Base-by-base conservation (phyloP, 2,329 filamentous ascomycete genomes). In the Neofusicoccum ribis region DNA sequence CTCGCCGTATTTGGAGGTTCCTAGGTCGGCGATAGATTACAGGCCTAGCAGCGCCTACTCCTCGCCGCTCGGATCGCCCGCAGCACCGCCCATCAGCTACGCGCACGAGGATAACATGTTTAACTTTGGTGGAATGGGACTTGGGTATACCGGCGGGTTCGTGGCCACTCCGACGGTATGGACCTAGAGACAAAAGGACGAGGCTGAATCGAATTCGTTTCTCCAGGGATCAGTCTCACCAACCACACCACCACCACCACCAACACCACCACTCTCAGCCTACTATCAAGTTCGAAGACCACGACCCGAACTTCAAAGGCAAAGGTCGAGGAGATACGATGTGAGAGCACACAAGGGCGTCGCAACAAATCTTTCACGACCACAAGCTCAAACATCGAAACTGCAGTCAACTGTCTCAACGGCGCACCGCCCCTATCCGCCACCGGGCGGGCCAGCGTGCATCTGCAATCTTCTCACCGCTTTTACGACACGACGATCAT, bases 1-100 rank as follows among this genome's bases (percentile, higher is more conserved):
- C 17, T 79, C 78, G 11, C 77, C 77, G 6, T 84, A 79, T 64
- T 77, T 84, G 56, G 80, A 82, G 66, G 78, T 83, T 5, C 81
- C 81, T 31, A 72, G 76, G 66, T 73, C 75, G 20, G 68, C 72
- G 12, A 72, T 75, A 15, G 75, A 77, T 17, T 74, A 72, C 61
- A 49, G 65, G 51, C 68, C 70, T 44, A 67, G 68, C 65, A 73
- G 70, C 67, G 75, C 68, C 64, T 78, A 76, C 67, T 70, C 72
- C 43, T 74, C 76, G 66, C 77, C 77, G 59, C 69, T 78, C 68
- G 72, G 68, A 61, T 78, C 77, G 51, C 76, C 77, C 65, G 72
- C 74, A 66, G 69, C 70, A 50, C 68, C 76, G 67, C 68, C 73
- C 63, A 70, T 73, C 64, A 69, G 74, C 5, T 77, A 78, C 67